Base-by-base conservation (phyloP, 2,329 filamentous ascomycete genomes). In the Rutstroemia sp. region DNA sequence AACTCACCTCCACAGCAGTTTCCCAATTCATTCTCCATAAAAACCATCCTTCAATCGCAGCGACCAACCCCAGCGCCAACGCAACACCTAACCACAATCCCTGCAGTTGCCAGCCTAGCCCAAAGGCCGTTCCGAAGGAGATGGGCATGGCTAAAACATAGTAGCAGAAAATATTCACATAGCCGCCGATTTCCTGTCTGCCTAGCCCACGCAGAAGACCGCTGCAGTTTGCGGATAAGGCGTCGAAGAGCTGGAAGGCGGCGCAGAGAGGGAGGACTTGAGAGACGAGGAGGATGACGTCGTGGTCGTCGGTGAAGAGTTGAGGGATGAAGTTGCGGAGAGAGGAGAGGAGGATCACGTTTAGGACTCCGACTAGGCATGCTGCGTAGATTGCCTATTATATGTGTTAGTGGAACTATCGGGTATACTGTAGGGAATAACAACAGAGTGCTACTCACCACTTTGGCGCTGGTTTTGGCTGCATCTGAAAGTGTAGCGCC, bases 231-330 rank as follows among this genome's bases (percentile, higher is more conserved):
- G 88, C 82, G 0, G 88, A 83, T 17, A 95, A 70, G 1, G 88
- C 84, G 70, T 99, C 92, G 65, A 95, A 92, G 23, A 96, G 79
- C 70, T 97, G 92, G 78, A 96, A 95, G 1, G 89, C 80, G 0
- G 92, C 91, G 58, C 89, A 89, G 2, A 96, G 73, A 0, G 91
- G 92, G 38, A 96, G 78, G 2, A 90, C 82, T 2, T 73, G 71
- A 0, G 88, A 81, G 19, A 89, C 86, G 37, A 90, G 74, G 19
- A 73, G 75, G 58, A 89, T 81, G 52, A 92, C 88, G 47, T 85
- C 83, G 5, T 75, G 67, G 62, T 92, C 88, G 6, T 81, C 75
- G n/a, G 88, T 92, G 70, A 92, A 91, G 6, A 96, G 81, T 42
- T 80, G 75, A 0, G 91, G 89, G 25, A 97, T 86, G 63, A 85